Conservation (phyloP, 495 filamentous ascomycete genomes). For the Penicillium tannophilum region DNA sequence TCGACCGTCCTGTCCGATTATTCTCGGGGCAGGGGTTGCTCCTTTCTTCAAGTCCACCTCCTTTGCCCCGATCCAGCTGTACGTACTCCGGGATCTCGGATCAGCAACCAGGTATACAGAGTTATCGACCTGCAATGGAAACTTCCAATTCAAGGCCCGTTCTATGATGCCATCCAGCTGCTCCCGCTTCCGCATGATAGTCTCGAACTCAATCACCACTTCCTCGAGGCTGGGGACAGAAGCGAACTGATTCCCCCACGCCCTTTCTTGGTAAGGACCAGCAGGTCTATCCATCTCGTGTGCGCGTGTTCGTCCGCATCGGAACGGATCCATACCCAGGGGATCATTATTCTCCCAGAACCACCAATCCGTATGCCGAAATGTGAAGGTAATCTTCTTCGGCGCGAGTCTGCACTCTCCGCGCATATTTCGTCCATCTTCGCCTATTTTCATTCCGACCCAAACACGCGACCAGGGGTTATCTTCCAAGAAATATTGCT, state of each 20-base stretch:
- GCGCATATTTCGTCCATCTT: neutral
- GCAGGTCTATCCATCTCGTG: conserved; percentile 5
- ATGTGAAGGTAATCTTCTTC: conserved; percentile 18
- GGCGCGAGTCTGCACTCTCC: conserved; percentile 14
- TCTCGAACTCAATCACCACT: conserved; percentile 22
- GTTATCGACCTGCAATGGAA: conserved; percentile 11
- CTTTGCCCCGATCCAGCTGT: conserved; percentile 18
- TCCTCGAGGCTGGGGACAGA: conserved; percentile 12
- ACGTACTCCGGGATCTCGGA: conserved; percentile 4
- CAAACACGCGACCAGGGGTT: neutral
- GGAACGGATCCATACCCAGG: conserved; percentile 19
- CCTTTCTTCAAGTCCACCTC: conserved; percentile 12
- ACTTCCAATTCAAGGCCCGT: conserved; percentile 16
- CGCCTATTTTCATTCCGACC: neutral
- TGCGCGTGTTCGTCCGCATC: conserved; percentile 11
- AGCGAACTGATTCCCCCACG: conserved; percentile 1
- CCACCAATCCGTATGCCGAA: conserved; percentile 23
- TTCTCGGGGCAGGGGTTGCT: neutral
- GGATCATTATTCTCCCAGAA: conserved; percentile 18
- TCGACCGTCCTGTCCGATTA: neutral
- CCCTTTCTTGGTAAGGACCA: neutral
- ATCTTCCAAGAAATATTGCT: conserved; percentile 18
- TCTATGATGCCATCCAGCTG: conserved; percentile 15
- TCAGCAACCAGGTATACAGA: conserved; percentile 10
- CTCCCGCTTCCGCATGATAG: conserved; percentile 18